A percentile compares a stretch with the other conserved stretches of the same genome.
These are phyloP conservation scores for Cordyceps cicadae DNA, from an alignment of 2,329 filamentous ascomycete species.

Conservation along the genomic window DNA sequence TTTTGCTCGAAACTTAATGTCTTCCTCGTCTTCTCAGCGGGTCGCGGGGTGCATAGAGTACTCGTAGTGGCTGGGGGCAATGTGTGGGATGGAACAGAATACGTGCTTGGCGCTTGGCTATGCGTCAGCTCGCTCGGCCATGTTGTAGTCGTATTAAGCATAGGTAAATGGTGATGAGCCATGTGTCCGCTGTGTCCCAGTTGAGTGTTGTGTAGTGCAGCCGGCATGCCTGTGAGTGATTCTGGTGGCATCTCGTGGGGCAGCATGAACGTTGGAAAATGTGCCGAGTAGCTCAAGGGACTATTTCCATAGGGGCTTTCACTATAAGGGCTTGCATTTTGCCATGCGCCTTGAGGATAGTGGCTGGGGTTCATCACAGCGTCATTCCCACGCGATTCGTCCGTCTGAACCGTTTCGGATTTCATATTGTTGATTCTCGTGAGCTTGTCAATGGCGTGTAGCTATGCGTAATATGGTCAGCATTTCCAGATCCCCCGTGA, in stretches of 20 bases:
- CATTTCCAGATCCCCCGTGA: not conserved
- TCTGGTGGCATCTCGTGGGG: slow-evolving; percentile 44
- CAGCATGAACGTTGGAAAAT: slow-evolving; percentile 47
- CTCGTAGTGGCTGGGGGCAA: slow-evolving; percentile 47
- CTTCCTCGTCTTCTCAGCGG: slow-evolving; percentile 59
- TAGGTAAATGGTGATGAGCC: slow-evolving; percentile 47
- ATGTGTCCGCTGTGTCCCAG: slow-evolving; percentile 31
- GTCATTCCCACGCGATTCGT: slow-evolving; percentile 25
- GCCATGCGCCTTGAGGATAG: slow-evolving; percentile 39
- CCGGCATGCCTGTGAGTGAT: slow-evolving; percentile 44
- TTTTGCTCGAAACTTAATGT: slow-evolving; percentile 89
- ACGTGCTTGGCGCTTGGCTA: slow-evolving; percentile 36
- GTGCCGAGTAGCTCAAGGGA: slow-evolving; percentile 58
- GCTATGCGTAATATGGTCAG: not conserved
- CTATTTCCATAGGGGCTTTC: slow-evolving; percentile 44
- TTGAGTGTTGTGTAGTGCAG: slow-evolving; percentile 39
- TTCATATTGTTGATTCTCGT: slow-evolving; percentile 20
- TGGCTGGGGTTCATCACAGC: not conserved
- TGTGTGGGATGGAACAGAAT: slow-evolving; percentile 49
- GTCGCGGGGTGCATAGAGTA: slow-evolving; percentile 33
- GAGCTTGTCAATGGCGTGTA: not conserved
- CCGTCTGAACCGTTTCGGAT: slow-evolving; percentile 25
- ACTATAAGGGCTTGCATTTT: slow-evolving; percentile 53
- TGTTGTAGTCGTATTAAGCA: slow-evolving; percentile 60
- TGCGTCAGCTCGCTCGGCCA: slow-evolving; percentile 82